These are phyloP conservation scores for Phaeophleospora eucalypticola DNA, from an alignment of 2,329 filamentous ascomycete genomes.

Conservation along the genomic window DNA sequence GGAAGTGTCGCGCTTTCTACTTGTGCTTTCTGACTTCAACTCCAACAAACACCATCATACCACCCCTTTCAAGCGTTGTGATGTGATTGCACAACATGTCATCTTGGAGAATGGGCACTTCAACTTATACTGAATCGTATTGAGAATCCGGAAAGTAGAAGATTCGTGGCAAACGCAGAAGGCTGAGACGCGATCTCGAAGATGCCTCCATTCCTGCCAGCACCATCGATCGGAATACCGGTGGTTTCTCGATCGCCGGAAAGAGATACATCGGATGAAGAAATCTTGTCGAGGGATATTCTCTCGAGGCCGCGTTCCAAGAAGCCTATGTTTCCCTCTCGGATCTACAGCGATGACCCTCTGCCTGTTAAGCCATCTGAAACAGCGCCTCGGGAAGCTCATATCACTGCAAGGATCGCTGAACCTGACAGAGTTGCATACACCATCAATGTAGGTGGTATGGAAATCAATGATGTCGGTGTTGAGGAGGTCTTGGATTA, in stretches of 20 bases:
- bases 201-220: not conserved
- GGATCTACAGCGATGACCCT: conserved; percentile 18
- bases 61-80: no score
- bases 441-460: conserved; percentile 27
- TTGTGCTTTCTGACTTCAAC: no score
- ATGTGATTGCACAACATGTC: no score
- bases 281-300: no score
- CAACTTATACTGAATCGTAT: no score
- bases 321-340: not conserved
- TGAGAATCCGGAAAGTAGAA: no score
- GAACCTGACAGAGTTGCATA: conserved; percentile 22
- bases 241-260: not conserved
- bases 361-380: conserved; percentile 26
- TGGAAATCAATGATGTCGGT: conserved; percentile 23
- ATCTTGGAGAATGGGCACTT: no score
- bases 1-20: no score
- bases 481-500: conserved; percentile 32
- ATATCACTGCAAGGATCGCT: conserved; percentile 26
- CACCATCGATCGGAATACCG: not conserved
- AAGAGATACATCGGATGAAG: not conserved
- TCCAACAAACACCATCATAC: no score
- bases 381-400: conserved; percentile 23
- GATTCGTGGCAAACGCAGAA: no score
- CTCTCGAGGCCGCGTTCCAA: no score
- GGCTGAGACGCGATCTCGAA: no score